These are phyloP conservation scores for Dendrocalamus sinicus DNA, from an alignment of 176 grass and related monocot species.

Conservation along the genomic window DNA sequence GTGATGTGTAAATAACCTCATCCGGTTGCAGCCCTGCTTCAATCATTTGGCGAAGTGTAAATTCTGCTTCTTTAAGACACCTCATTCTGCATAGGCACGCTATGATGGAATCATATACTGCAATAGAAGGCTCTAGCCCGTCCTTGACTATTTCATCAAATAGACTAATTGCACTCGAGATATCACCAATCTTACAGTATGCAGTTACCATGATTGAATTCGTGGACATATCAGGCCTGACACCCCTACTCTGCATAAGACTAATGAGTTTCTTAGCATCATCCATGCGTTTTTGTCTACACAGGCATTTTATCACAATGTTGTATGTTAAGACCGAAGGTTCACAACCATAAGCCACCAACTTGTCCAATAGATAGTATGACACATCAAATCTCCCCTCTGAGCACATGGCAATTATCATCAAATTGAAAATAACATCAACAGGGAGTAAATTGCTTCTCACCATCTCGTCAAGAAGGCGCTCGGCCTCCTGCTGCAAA, in stretches of 20 bases:
- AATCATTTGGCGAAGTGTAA: constrained; percentile 42
- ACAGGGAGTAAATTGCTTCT: constrained; percentile 43
- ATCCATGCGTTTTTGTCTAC: constrained; percentile 35
- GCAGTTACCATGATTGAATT: constrained; percentile 46
- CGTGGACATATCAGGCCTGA: constrained; percentile 29
- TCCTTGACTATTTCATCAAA: constrained; percentile 47
- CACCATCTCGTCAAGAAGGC: constrained; percentile 40
- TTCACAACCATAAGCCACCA: constrained; percentile 46
- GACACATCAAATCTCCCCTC: constrained; percentile 39
- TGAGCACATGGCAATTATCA: constrained; percentile 48
- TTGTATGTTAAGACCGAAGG: constrained; percentile 47
- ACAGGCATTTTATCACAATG: constrained; percentile 39
- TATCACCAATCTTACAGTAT: constrained; percentile 42
- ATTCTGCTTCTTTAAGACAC: constrained; percentile 33
- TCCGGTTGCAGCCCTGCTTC: constrained; percentile 30
- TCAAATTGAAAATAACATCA: constrained; percentile 43
- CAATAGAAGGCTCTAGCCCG: constrained; percentile 31
- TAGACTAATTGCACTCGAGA: constrained; percentile 39
- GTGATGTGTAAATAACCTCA: constrained; percentile 47
- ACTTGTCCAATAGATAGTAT: constrained; percentile 44
- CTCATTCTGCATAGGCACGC: constrained; percentile 39
- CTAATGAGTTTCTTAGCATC: constrained; percentile 31
- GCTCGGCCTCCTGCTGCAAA: constrained; percentile 36
- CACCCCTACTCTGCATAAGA: constrained; percentile 41
- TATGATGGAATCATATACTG: constrained; percentile 48